Evolutionary conservation across 1,284 basidiomycete genomes (phyloP).

Genomic region (Termitomyces sp.): DNA sequence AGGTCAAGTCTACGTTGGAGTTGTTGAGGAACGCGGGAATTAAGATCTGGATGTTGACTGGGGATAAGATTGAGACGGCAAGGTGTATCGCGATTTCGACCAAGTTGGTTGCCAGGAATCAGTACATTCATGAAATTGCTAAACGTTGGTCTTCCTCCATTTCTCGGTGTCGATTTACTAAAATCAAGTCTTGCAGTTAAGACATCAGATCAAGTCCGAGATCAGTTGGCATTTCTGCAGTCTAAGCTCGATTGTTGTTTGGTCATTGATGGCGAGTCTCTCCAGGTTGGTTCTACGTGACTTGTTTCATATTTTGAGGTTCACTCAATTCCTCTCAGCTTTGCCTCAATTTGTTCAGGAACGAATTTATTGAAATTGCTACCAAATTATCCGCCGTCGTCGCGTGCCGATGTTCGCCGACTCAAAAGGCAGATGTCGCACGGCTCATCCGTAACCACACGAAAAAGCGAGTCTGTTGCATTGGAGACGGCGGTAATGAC

Average conservation of each 20-base stretch:
- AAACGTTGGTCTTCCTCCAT: slow-evolving; percentile 62
- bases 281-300: slow-evolving; percentile 56
- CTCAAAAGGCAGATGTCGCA: slow-evolving; percentile 97
- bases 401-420: slow-evolving; percentile 96
- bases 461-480: slow-evolving; percentile 95
- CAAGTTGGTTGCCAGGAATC: slow-evolving; percentile 92
- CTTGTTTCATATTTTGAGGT: background rate
- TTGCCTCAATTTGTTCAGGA: slow-evolving; percentile 84
- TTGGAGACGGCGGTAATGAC: slow-evolving; percentile 93
- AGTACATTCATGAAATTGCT: slow-evolving; percentile 96
- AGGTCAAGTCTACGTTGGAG: slow-evolving; percentile 92
- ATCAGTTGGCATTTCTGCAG: slow-evolving; percentile 92
- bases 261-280: slow-evolving; percentile 97
- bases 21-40: slow-evolving; percentile 93
- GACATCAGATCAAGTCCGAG: slow-evolving; percentile 76
- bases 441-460: slow-evolving; percentile 86
- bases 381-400: slow-evolving; percentile 96
- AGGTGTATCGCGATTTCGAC: slow-evolving; percentile 98
- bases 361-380: slow-evolving; percentile 93
- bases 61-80: slow-evolving; percentile 99
- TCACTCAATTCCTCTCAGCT: slow-evolving; percentile 44
- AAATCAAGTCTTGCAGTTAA: slow-evolving; percentile 53
- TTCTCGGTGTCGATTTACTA: background rate
- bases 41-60: slow-evolving; percentile 99
- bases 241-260: slow-evolving; percentile 96